Base-by-base conservation (phyloP, 2,329 filamentous ascomycete genomes). In the Fusarium pseudoanthophilum region DNA sequence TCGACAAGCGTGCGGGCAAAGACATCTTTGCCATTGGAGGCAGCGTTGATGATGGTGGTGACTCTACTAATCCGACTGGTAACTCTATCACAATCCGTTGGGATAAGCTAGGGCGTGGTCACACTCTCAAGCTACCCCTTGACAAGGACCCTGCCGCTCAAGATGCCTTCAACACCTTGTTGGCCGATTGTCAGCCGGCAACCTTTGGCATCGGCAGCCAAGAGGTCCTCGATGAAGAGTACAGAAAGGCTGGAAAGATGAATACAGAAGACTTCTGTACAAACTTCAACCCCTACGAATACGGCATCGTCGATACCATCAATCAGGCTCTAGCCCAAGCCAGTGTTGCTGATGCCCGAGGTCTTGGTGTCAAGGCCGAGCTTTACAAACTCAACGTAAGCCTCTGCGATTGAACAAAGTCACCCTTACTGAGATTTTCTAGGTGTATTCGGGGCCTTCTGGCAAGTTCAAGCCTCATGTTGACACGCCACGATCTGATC, bases 331-430 rank as follows among this genome's bases (percentile, higher is more conserved):
- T 91, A 1, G 76, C 88, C 15, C 82, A 79, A 1, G 57, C 62
- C 1, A 77, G 15, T 16, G 37, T 51, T 48, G 26, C 73, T 7
- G 8, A 39, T 21, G 42, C n/a, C 4, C 21, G n/a, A 28, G 60
- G 69, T 8, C 73, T 79, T 1, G 82, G 82, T 11, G 78, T 90
- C 2, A 79, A 78, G 8, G 87, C 87, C 0, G 87, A 90, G 78
- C 78, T 91, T 4, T 90, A 89, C 76, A 89, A 89, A 68, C 78
- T 90, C 24, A 90, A 90, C 72, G 85, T 88, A 59, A 49, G 77
- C 71, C 16, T 4, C 11, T 18, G 15, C 2, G 7, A 16, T 2
- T 11, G 3, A 6, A 7, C 3, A 7, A 1, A 0, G 5, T 4
- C 26, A 18, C 9, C 5, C 1, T 40, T 15, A 9, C 43, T 59